phyloP scores from a whole-genome alignment of 2,329 filamentous ascomycete genomes.

The Knoxdaviesia proteae region DNA sequence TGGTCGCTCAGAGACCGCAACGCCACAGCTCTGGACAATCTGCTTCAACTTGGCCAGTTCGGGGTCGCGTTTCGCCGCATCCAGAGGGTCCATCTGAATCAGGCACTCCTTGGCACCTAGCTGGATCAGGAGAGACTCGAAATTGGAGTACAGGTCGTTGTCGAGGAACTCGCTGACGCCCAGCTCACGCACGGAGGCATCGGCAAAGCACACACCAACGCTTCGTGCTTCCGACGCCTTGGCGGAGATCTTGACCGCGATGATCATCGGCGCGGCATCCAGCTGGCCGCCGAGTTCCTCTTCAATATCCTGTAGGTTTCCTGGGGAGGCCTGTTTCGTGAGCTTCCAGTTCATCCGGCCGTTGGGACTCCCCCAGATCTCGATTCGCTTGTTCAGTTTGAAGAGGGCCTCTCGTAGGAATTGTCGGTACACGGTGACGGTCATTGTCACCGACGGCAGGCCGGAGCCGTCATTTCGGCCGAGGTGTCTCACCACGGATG shows the following conservation, averaged over 20 bases:
- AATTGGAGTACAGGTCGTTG: constrained; percentile 95
- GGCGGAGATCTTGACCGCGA: constrained; percentile 84
- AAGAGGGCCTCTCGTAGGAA: constrained; percentile 90
- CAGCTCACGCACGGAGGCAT: constrained; percentile 86
- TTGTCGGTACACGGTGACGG: constrained; percentile 81
- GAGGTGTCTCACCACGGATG: constrained; percentile 78
- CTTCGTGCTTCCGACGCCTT: constrained; percentile 67
- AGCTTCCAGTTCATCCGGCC: constrained; percentile 84
- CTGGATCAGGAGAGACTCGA: constrained; percentile 89
- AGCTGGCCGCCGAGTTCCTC: constrained; percentile 77
- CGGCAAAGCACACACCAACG: constrained; percentile 91
- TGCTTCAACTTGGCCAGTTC: constrained; percentile 72
- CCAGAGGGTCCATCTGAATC: constrained; percentile 54
- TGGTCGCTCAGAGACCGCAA: constrained; percentile 68
- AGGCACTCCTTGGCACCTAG: constrained; percentile 88
- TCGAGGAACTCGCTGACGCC: constrained; percentile 97
- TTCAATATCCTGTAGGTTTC: constrained; percentile 91
- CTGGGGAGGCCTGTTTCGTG: constrained; percentile 77
- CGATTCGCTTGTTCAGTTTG: constrained; percentile 71
- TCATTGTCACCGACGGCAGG: constrained; percentile 86
- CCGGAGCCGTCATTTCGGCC: constrained; percentile 68
- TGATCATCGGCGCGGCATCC: constrained; percentile 79
- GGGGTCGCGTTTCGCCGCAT: constrained; percentile 62
- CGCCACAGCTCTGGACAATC: constrained; percentile 81
- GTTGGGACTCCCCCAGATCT: constrained; percentile 63